Conservation (phyloP, 345 rosid species). For the Barbarea vulgaris region DNA sequence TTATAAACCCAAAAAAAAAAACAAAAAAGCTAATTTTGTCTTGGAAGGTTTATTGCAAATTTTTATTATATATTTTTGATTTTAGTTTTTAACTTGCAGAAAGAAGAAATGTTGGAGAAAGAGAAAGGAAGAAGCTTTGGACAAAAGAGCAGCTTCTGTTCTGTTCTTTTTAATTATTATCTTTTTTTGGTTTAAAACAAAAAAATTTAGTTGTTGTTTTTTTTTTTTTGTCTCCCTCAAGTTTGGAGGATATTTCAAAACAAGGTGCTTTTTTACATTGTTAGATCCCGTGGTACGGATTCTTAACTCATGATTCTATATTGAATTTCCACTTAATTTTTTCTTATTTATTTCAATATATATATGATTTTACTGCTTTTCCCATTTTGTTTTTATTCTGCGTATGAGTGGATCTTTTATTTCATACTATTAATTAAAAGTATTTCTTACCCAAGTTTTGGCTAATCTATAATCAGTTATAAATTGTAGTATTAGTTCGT, state of each 20-base stretch:
- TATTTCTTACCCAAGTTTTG: background rate
- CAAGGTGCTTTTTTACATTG: slow-evolving; percentile 36
- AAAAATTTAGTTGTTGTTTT: background rate
- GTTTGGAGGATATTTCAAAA: slow-evolving; percentile 40
- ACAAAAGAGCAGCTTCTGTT: slow-evolving; percentile 49
- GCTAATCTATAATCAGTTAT: background rate
- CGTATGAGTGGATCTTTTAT: background rate
- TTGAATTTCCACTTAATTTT: slow-evolving; percentile 8
- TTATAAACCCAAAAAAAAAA: background rate
- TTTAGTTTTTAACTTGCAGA: slow-evolving; percentile 18
- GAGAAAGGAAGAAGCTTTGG: slow-evolving; percentile 37
- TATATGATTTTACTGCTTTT: background rate
- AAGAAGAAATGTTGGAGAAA: slow-evolving; percentile 41
- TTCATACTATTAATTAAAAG: background rate
- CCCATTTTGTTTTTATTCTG: too few relatives aligned
- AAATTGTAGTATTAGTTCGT: background rate
- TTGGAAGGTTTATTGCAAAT: slow-evolving; percentile 19
- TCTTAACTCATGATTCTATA: slow-evolving; percentile 28
- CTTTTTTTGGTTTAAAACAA: background rate
- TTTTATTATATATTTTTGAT: background rate
- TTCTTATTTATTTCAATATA: background rate
- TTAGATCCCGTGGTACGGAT: slow-evolving; percentile 47
- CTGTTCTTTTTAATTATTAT: slow-evolving; percentile 14
- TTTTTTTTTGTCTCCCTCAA: slow-evolving; percentile 45
- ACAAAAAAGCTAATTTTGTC: slow-evolving; percentile 35